Evolutionary conservation across 495 filamentous ascomycete genomes (phyloP).

Genomic region (Choiromyces venosus): DNA sequence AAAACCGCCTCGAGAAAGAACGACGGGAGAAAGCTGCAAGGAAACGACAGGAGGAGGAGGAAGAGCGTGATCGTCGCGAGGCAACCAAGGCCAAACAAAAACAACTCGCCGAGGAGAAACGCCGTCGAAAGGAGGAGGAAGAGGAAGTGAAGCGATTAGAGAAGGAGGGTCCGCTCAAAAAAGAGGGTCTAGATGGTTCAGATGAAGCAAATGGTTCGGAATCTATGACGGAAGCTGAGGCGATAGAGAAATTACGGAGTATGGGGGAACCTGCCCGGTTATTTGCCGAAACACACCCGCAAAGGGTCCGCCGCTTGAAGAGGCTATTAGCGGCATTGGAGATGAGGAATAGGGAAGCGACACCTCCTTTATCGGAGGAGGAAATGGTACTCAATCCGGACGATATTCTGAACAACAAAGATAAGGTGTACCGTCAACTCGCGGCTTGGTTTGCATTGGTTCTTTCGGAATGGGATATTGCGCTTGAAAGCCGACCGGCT

Average conservation of each 20-base stretch:
- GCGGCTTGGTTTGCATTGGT: constrained; percentile 92
- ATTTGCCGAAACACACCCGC: constrained; percentile 77
- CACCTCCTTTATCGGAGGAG: constrained; percentile 63
- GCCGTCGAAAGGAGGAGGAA: constrained; percentile 57
- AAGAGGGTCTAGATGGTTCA: constrained; percentile 37
- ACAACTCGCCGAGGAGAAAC: constrained; percentile 70
- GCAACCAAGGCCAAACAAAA: constrained; percentile 73
- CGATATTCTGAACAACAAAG: constrained; percentile 52
- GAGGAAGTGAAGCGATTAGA: constrained; percentile 47
- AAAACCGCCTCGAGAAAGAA: constrained; percentile 60
- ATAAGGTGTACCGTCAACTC: constrained; percentile 74
- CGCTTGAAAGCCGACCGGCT: constrained; percentile 61
- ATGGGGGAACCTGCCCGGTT: constrained; percentile 66
- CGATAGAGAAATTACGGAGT: constrained; percentile 60
- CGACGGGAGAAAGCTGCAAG: constrained; percentile 60
- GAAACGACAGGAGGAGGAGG: constrained; percentile 89
- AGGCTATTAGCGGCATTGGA: constrained; percentile 50
- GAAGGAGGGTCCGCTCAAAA: constrained; percentile 15
- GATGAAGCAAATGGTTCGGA: constrained; percentile 50
- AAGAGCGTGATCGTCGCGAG: constrained; percentile 61
- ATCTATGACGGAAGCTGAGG: constrained; percentile 67
- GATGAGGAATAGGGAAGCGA: constrained; percentile 51
- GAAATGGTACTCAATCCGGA: constrained; percentile 73
- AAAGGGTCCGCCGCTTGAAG: constrained; percentile 63
- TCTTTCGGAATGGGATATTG: constrained; percentile 75